Percentiles rank a stretch among this genome's conserved stretches.
phyloP scores from a whole-genome alignment of 2,329 filamentous ascomycete species.

The Neofusicoccum sp. region DNA sequence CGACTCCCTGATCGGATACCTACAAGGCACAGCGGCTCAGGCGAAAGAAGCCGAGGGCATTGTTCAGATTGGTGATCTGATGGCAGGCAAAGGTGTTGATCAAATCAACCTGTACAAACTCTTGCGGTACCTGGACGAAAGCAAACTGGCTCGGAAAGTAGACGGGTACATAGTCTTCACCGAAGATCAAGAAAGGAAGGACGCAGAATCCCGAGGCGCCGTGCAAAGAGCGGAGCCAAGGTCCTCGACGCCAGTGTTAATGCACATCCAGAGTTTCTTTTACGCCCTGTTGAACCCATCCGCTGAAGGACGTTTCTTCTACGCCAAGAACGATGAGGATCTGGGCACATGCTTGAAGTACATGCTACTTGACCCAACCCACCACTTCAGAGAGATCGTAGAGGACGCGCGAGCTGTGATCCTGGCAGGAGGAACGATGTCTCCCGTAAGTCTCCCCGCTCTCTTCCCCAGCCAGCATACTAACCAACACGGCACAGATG shows the following conservation, averaged over 20 bases:
- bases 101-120: conserved; percentile 94
- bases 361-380: conserved; percentile 85
- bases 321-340: conserved; percentile 48
- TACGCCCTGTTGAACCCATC: conserved; percentile 85
- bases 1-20: conserved; percentile 73
- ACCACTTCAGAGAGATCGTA: conserved; percentile 87
- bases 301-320: conserved; percentile 64
- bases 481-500: conserved; percentile 54
- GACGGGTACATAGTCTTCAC: conserved; percentile 78
- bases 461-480: neutral
- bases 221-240: conserved; percentile 13
- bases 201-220: conserved; percentile 17
- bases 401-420: conserved; percentile 84
- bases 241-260: conserved; percentile 56
- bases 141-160: conserved; percentile 90
- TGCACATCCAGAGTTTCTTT: conserved; percentile 70
- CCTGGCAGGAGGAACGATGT: conserved; percentile 95
- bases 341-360: conserved; percentile 64
- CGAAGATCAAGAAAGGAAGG: conserved; percentile 47
- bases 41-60: conserved; percentile 61
- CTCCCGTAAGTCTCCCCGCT: conserved; percentile 60
- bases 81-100: conserved; percentile 84
- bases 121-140: conserved; percentile 84
- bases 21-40: conserved; percentile 55
- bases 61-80: conserved; percentile 70